phyloP scores from a whole-genome alignment of 2,329 filamentous ascomycete genomes.

The Colletotrichum tamarilloi region DNA sequence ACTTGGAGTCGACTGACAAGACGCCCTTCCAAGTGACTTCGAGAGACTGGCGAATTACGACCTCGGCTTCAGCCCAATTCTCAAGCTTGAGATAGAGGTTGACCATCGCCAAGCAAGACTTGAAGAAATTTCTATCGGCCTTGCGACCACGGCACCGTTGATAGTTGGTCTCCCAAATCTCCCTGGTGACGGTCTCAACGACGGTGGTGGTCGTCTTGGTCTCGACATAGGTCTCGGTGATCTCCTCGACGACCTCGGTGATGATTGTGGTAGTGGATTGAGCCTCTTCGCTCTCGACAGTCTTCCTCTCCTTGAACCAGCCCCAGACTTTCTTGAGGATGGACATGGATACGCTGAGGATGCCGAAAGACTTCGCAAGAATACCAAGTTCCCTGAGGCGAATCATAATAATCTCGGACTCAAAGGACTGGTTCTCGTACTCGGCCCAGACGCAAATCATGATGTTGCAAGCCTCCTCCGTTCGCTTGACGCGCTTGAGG shows the following conservation, averaged over 20 bases:
- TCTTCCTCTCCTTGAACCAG: constrained; percentile 50
- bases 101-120: constrained; percentile 47
- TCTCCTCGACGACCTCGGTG: constrained; percentile 52
- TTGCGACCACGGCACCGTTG: constrained; percentile 47
- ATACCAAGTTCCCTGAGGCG: constrained; percentile 49
- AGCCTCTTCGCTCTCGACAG: constrained; percentile 46
- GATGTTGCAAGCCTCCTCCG: constrained; percentile 51
- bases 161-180: constrained; percentile 50
- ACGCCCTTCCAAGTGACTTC: constrained; percentile 53
- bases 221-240: constrained; percentile 46
- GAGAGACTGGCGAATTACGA: constrained; percentile 47
- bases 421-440: constrained; percentile 49
- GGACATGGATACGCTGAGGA: constrained; percentile 46
- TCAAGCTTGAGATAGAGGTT: constrained; percentile 44
- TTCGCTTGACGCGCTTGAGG: constrained; percentile 44
- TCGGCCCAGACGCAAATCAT: constrained; percentile 54
- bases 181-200: constrained; percentile 47
- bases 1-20: constrained; percentile 43
- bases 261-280: constrained; percentile 48
- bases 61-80: constrained; percentile 50
- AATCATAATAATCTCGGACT: constrained; percentile 46
- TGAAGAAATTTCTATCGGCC: constrained; percentile 48
- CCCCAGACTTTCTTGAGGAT: constrained; percentile 52
- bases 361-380: constrained; percentile 46
- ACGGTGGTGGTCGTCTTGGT: constrained; percentile 48